Base-by-base conservation (phyloP, 768 basidiomycete genomes). In the Tricholoma matsutake region DNA sequence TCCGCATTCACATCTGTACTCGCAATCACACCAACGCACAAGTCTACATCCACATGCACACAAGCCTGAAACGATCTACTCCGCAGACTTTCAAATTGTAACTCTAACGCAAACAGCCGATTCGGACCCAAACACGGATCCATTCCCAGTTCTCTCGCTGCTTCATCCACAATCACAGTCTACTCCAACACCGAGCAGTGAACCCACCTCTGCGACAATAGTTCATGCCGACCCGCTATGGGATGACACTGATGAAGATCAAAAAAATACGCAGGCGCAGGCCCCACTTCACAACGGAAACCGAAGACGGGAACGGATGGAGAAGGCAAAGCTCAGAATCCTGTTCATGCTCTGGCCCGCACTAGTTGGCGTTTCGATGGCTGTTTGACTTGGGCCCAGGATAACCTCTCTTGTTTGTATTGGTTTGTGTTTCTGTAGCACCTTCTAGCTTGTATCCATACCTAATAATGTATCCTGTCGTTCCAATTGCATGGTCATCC, bases 321-420 rank as follows among this genome's bases (percentile, higher is more conserved):
- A 76, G 56, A 72, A 69, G 64, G 66, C 77, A 61, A 80, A 77
- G 64, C 82, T 83, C 67, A 70, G 78, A 9, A 61, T 84, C 52
- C 74, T 82, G 61, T 83, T 82, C 58, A 74, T 86, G 61, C 69
- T 82, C 22, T 86, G 84, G 82, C 83, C 85, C 34, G 77, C 82
- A 6, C 67, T 86, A 56, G 74, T 86, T 57, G 86, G 85, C 2
- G 70, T 85, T 49, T 78, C 81, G 35, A 79, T 87, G 80, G 83
- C 83, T 28, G 10, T 56, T 14, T 56, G 20, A 56, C 16, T 49
- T 25, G 13, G 41, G 41, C 13, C 47, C 9, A 6, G 10, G 10
- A 14, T 28, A 13, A 8, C 8, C 6, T 18, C 18, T 20, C 6
- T 43, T 43, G 41, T 28, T 2, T 8, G 16, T 49, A 16, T 49